Base-by-base conservation (phyloP, 176 grass and related monocot species). In the Raddia distichophylla region DNA sequence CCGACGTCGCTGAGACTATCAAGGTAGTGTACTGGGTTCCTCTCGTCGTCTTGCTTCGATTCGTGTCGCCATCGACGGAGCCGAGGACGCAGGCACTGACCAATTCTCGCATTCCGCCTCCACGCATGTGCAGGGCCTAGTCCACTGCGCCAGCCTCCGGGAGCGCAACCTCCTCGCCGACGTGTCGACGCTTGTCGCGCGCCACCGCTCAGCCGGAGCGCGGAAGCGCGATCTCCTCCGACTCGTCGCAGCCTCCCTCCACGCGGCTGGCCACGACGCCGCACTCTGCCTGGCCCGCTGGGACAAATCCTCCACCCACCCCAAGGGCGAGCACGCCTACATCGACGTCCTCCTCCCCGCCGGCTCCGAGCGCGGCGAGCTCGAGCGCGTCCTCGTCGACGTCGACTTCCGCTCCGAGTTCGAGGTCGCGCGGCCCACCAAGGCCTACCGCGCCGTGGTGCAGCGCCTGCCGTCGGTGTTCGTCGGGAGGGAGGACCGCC, bases 161-260 rank as follows among this genome's bases (percentile, higher is more conserved):
- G 95, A 98, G n/a, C 90, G 95, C 62, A 98, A 98, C 86, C 84
- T 98, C 40, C 87, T 98, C 5, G 95, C 92, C 10, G 95, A 98
- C 86, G 79, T 90, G 2, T 88, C 90, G 8, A 70, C 64, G 5
- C 54, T 90, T 22, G 71, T 91, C 8, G 88, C 90, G 74, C 88
- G 86, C 79, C 84, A 86, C 84, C 90, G 88, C 71, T 86, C 61
- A 34, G 19, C 58, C 1, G 85, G 88, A 1, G 90, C 86, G 33
- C 51, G 92, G 3, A 91, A 82, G 49, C 84, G 88, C 10, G 92
- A 93, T 20, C 78, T 87, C 33, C 86, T 90, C 61, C 62, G 73
- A 10, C 82, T 89, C 58, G 78, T 98, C 4, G 71, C 88, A 11
- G 79, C 74, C 20, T 91, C 90, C 34, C 92, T 98, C n/a, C 76